Evolutionary conservation across 2,329 filamentous ascomycete species (phyloP), one percentile per base, ranked within the genome.

Genomic region (Beauveria brongniartii): DNA sequence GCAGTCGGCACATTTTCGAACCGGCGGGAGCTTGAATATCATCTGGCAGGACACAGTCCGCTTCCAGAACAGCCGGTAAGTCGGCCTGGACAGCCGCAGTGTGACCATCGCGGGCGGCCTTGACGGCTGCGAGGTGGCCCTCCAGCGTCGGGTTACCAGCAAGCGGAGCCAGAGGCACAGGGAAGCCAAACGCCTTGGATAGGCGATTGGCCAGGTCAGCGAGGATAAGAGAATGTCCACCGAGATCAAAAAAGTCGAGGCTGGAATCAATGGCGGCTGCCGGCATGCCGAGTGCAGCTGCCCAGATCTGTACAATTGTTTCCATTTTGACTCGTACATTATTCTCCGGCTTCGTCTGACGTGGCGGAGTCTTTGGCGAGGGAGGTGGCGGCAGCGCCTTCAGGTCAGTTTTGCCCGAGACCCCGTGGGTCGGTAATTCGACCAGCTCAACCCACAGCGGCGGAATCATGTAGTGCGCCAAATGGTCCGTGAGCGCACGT

Each of bases 381-480:
- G 80, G 82, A 0, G 89, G 89, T 0, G 84, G 76, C 30, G 90
- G 90, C 16, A 93, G 78, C 14, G 81, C 78, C 71, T 90, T 90
- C 61, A 89, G 77, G 67, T 93, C 87, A 22, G 86, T 84, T 74
- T 93, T 93, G 22, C 90, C 90, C 16, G 89, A 92, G 1, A 93
- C 90, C 55, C 84, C 85, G 66, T 91, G 86, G 0, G 89, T 92
- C 0, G 90, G 90, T 5, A 93, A 74, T 63, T 82, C 80, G 3
- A 87, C 82, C 37, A 92, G 73, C 67, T 88, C 83, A 43, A 92
- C 85, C 90, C 90, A 93, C 3, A 92, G 72, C 1, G 87, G 80
- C 0, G 90, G 90, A 59, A 93, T 87, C 90, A 93, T 92, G 73
- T 93, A 93, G 64, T 90, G 88, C 1, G 90, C 90, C 34, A 93